A percentile compares a stretch with the other conserved stretches of the same genome.
These are phyloP conservation scores for Fusarium staphyleae DNA, from an alignment of 2,329 filamentous ascomycete genomes.

Conservation along the genomic window DNA sequence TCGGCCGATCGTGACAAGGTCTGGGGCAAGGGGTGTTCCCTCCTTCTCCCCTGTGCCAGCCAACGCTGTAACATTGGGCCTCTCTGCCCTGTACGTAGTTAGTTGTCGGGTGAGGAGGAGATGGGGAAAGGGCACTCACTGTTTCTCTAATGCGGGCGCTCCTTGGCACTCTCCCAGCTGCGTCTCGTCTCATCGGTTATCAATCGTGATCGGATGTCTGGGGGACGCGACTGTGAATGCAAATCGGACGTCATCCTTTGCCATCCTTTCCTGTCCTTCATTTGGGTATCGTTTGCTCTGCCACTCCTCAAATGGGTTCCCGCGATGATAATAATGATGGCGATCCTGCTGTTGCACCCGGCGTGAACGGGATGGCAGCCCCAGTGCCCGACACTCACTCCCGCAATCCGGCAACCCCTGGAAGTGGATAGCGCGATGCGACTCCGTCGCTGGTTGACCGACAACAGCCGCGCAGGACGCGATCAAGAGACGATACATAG, in stretches of 20 bases:
- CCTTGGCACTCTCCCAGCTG: constrained; percentile 1
- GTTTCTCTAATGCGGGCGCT: constrained; percentile 8
- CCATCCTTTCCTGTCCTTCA: constrained; percentile 7
- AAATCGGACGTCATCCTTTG: neutral
- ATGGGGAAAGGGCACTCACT: neutral
- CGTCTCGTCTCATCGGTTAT: neutral
- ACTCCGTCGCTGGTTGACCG: too few relatives aligned
- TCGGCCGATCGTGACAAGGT: constrained; percentile 35
- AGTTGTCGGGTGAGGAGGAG: constrained; percentile 7
- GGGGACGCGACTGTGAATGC: neutral
- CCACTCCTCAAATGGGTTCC: neutral
- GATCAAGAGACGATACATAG: too few relatives aligned
- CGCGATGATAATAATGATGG: neutral
- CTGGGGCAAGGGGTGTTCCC: constrained; percentile 10
- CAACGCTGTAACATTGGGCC: neutral
- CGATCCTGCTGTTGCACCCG: neutral
- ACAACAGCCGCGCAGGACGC: neutral
- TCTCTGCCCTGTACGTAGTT: too few relatives aligned
- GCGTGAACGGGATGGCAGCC: constrained; percentile 7
- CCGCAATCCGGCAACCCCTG: too few relatives aligned
- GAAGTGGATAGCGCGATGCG: constrained; percentile 7
- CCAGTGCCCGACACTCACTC: neutral
- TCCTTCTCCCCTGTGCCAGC: constrained; percentile 2
- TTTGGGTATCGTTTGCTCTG: constrained; percentile 14
- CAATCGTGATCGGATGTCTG: neutral